Conservation (phyloP, 2,329 filamentous ascomycete genomes). For the Parastagonospora avenae region DNA sequence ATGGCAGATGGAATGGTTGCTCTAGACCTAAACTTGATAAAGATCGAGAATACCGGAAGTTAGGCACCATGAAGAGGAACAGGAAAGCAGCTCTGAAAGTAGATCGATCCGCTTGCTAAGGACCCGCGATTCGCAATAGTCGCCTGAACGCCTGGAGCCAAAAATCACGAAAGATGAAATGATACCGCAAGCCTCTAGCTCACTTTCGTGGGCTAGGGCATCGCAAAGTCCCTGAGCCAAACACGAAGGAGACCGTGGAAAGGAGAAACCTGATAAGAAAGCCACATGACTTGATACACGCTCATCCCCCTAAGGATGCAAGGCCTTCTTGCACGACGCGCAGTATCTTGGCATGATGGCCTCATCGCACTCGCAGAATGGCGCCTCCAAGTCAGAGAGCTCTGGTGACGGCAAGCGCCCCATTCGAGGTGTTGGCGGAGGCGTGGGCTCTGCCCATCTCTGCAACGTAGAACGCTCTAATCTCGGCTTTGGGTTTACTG, state of each 20-base stretch:
- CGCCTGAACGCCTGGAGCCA: too few relatives aligned
- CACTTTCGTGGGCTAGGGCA: too few relatives aligned
- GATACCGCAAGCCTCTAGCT: too few relatives aligned
- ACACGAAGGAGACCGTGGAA: background rate
- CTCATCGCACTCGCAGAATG: constrained; percentile 42
- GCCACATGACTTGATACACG: background rate
- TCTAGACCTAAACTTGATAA: too few relatives aligned
- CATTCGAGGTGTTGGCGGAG: constrained; percentile 40
- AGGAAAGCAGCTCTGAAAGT: too few relatives aligned
- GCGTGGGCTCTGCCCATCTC: constrained; percentile 8
- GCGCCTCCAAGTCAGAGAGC: constrained; percentile 28
- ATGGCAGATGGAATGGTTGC: background rate
- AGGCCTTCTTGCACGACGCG: constrained; percentile 16
- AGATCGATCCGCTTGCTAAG: too few relatives aligned
- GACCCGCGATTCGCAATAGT: too few relatives aligned
- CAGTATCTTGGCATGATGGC: constrained; percentile 21
- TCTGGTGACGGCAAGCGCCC: constrained; percentile 42
- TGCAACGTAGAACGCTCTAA: background rate
- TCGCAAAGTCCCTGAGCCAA: background rate
- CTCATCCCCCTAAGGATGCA: background rate
- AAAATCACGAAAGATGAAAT: too few relatives aligned
- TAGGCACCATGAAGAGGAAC: too few relatives aligned
- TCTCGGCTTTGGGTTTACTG: background rate
- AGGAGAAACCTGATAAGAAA: background rate
- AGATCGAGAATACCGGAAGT: too few relatives aligned